These are phyloP conservation scores for Candolleomyces aberdarensis DNA, from an alignment of 768 basidiomycete genomes.

Conservation along the genomic window DNA sequence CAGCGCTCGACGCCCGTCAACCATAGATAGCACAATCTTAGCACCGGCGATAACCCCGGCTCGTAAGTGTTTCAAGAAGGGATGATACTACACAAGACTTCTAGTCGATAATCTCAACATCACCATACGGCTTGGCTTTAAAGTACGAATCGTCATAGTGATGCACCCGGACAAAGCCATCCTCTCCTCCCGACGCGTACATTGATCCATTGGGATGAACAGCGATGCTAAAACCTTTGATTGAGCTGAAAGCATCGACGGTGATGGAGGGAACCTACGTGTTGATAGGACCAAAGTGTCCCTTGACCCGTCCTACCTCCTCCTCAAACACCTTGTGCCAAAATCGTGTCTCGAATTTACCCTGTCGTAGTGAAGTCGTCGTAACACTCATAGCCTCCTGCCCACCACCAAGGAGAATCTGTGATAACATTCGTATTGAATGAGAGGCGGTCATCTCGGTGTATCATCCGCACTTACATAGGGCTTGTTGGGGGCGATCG, in stretches of 20 bases:
- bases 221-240: constrained; percentile 61
- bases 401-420: constrained; percentile 93
- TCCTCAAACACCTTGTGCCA: constrained; percentile 98
- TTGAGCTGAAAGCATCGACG: not conserved
- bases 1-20: no score
- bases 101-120: constrained; percentile 64
- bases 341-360: constrained; percentile 97
- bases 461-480: constrained; percentile 51
- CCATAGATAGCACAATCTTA: no score
- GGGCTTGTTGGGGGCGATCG: constrained; percentile 78
- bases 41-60: no score
- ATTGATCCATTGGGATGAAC: constrained; percentile 84
- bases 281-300: constrained; percentile 95
- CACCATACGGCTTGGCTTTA: constrained; percentile 87
- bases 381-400: constrained; percentile 98
- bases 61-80: not conserved
- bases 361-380: constrained; percentile 89
- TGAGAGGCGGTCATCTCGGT: not conserved
- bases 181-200: constrained; percentile 95
- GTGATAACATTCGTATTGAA: not conserved
- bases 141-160: constrained; percentile 96
- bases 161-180: constrained; percentile 89
- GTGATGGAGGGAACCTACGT: constrained; percentile 57
- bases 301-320: constrained; percentile 95
- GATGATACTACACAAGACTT: constrained; percentile 13